phyloP scores from a whole-genome alignment of 78 protist species.

The Dictyostelium firmibasis region DNA sequence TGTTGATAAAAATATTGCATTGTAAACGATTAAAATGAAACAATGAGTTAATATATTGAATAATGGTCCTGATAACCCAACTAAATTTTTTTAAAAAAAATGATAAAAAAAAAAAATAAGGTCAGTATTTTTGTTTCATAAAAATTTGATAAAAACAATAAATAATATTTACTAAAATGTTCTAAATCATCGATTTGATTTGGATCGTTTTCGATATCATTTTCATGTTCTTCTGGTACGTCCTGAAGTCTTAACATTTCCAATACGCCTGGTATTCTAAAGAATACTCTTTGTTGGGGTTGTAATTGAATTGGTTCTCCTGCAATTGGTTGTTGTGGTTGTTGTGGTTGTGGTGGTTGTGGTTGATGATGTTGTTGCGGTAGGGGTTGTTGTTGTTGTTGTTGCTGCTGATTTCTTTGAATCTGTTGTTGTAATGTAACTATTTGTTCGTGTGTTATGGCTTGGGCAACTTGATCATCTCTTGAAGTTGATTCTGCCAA shows the following conservation, averaged over 20 bases:
- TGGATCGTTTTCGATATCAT: slow-evolving; percentile 13
- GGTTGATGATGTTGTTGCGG: slow-evolving; percentile 9
- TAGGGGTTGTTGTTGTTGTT: neutral
- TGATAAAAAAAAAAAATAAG: neutral
- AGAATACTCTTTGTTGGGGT: slow-evolving; percentile 2
- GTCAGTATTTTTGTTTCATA: no score
- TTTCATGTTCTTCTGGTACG: slow-evolving; percentile 14
- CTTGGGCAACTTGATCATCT: neutral
- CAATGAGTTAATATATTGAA: slow-evolving; percentile 16
- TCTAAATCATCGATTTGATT: slow-evolving; percentile 36
- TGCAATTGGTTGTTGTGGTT: neutral
- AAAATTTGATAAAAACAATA: neutral
- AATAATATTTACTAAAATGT: slow-evolving; percentile 9
- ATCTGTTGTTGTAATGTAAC: neutral
- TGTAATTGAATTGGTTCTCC: neutral
- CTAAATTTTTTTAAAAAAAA: neutral
- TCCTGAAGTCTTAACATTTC: slow-evolving; percentile 27
- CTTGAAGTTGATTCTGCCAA: neutral
- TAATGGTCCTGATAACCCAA: slow-evolving; percentile 71
- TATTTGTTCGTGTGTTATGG: neutral
- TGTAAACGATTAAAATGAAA: slow-evolving; percentile 10
- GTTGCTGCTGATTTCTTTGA: neutral
- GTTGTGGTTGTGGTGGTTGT: slow-evolving; percentile 23
- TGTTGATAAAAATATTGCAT: slow-evolving; percentile 22
- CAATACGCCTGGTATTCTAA: slow-evolving; percentile 59